Evolutionary conservation across 1,284 basidiomycete species (phyloP), one percentile per base, ranked within the genome.

Genomic region (Hemileia vastatrix): DNA sequence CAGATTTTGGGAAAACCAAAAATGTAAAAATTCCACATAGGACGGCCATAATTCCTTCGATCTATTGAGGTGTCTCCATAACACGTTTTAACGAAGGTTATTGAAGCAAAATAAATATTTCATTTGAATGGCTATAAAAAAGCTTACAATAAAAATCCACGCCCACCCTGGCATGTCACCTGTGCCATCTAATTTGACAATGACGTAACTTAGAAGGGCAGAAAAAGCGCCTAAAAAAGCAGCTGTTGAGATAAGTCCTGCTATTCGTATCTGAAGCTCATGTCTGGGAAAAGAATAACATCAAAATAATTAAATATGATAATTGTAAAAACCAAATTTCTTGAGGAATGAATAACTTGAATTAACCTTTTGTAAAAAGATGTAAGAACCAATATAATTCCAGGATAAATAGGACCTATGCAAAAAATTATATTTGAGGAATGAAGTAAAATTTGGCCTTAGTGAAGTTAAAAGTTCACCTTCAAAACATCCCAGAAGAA

Each of bases 131-230:
- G n/a, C n/a, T n/a, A n/a, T n/a, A n/a, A n/a, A n/a, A n/a, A n/a
- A n/a, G 33, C 59, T 21, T 4, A 62, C 59, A 43, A 62, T 62
- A 33, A 62, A 62, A 33, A 62, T 62, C 59, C 59, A 62, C 15
- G 52, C 43, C 59, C 59, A 62, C 15, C 59, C 59, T 4, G 59
- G 27, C 21, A 27, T 4, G 32, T 40, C 31, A 13, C 52, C 59
- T 31, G 3, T 47, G 15, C 59, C 59, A 48, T 62, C 59, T 19
- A 62, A 50, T 19, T 45, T 15, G 18, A 62, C 43, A 24, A 62
- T 49, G 2, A 51, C 59, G 27, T 62, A 62, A n/a, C 52, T 53
- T n/a, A 62, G 44, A n/a, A 62, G 43, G 15, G 52, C 59, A 3
- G 59, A 62, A 27, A 62, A 62, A 6, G 59, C 59, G 44, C 59